Evolutionary conservation across 208 protist genomes (phyloP), one percentile per base, ranked within the genome.

Genomic region (Acanthamoeba castellanii): DNA sequence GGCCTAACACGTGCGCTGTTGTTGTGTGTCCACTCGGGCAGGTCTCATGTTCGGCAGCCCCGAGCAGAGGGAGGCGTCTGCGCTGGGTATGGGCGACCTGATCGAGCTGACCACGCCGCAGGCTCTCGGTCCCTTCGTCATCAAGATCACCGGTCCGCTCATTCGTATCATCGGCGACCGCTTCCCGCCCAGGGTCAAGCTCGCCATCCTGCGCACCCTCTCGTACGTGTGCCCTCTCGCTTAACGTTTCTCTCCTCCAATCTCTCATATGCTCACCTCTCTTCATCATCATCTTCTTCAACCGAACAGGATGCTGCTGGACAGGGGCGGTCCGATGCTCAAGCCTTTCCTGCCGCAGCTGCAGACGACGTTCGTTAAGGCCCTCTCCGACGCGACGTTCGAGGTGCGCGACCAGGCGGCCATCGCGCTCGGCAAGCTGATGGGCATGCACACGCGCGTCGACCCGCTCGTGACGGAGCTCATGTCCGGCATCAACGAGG

Each of bases 291-390:
- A 25, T 72, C 85, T 0, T 20, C 34, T 4, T 18, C 11, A 81
- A 25, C 0, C 22, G 30, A 25, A 66, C 50, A 82, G 55, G 25
- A 66, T 97, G 20, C 92, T 98, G 50, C 87, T 99, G 11, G 59
- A 61, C 18, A 97, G 97, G 84, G 95, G 95, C 20, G 96, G 96
- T 37, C 22, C 55, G 6, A 94, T 93, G 47, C 81, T 99, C 70
- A 98, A 98, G 95, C 94, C 98, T 27, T 99, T 99, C 96, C 34
- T 99, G 74, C 97, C 97, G 45, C 98, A 98, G 96, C 96, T 98
- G 45, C 97, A 98, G 96, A 97, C 97, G 37, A 98, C 96, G 27
- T 98, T 98, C 70, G 95, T 98, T 78, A 98, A 98, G 64, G 85
- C 94, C 25, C 96, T 98, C 32, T 57, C 74, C 47, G 98, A 98